These are phyloP conservation scores for Boletellus ananas DNA, from an alignment of 768 basidiomycete genomes.

Conservation along the genomic window DNA sequence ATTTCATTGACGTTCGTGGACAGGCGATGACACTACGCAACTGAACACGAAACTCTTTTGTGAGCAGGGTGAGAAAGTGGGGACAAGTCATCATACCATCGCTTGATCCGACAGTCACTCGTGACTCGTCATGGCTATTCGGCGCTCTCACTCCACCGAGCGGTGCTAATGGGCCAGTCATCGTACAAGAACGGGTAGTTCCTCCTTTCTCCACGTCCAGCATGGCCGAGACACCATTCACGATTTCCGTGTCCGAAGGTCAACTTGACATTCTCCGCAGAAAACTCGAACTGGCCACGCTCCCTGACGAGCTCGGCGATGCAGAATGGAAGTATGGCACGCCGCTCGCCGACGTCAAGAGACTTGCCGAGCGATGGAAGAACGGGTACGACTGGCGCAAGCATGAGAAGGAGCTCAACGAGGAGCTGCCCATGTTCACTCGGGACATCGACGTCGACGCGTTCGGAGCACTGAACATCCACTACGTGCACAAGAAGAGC, in stretches of 20 bases:
- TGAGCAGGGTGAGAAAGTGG: no score
- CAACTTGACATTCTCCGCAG: constrained; percentile 37
- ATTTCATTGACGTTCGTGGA: no score
- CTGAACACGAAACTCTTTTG: no score
- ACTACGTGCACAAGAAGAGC: constrained; percentile 58
- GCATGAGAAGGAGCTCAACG: constrained; percentile 49
- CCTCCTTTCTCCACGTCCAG: no score
- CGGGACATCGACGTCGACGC: constrained; percentile 46
- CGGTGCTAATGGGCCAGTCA: no score
- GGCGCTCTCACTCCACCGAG: no score
- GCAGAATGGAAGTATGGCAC: constrained; percentile 50
- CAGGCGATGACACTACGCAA: no score
- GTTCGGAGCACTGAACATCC: constrained; percentile 48
- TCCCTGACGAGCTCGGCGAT: constrained; percentile 57
- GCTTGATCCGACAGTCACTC: no score
- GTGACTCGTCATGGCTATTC: no score
- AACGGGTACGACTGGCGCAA: constrained; percentile 54
- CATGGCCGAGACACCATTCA: constrained; percentile 43
- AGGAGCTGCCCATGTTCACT: constrained; percentile 52
- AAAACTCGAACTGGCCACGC: constrained; percentile 45
- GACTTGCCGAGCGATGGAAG: constrained; percentile 49
- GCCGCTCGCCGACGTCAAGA: constrained; percentile 46
- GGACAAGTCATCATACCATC: no score
- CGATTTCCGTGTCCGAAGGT: constrained; percentile 42
- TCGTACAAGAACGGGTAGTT: no score